Evolutionary conservation across 345 rosid genomes (phyloP).

Genomic region (Aquilaria malaccensis): DNA sequence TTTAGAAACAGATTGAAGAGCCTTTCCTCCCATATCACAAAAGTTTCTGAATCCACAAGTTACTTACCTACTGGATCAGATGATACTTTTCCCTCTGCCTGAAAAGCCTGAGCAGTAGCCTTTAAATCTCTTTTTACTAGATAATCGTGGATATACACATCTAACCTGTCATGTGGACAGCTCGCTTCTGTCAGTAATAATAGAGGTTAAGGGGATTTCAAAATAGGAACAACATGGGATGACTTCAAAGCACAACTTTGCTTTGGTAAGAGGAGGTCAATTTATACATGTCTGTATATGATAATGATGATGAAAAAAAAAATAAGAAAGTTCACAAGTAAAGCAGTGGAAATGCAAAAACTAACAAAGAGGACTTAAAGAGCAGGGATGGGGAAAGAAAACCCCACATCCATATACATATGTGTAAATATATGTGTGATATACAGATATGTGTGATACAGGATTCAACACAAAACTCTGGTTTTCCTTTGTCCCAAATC

Average conservation of each 20-base stretch:
- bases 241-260: not conserved
- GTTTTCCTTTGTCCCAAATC: no score
- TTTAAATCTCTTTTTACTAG: slow-evolving; percentile 48
- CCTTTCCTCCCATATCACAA: not conserved
- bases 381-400: no score
- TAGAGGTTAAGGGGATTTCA: no score
- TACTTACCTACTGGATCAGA: slow-evolving; percentile 48
- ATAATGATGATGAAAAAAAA: not conserved
- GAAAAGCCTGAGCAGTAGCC: slow-evolving; percentile 47
- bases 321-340: not conserved
- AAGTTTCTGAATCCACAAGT: not conserved
- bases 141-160: slow-evolving; percentile 60
- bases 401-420: no score
- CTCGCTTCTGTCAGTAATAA: no score
- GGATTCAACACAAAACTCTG: no score
- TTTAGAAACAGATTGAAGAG: no score
- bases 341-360: not conserved
- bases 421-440: no score
- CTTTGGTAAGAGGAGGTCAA: not conserved
- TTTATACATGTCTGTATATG: not conserved
- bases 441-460: no score
- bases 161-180: slow-evolving; percentile 39
- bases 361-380: no score
- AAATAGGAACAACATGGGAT: not conserved
- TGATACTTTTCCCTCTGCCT: slow-evolving; percentile 46